These are phyloP conservation scores for Salix caprea DNA, from an alignment of 345 rosid genomes.

Conservation along the genomic window DNA sequence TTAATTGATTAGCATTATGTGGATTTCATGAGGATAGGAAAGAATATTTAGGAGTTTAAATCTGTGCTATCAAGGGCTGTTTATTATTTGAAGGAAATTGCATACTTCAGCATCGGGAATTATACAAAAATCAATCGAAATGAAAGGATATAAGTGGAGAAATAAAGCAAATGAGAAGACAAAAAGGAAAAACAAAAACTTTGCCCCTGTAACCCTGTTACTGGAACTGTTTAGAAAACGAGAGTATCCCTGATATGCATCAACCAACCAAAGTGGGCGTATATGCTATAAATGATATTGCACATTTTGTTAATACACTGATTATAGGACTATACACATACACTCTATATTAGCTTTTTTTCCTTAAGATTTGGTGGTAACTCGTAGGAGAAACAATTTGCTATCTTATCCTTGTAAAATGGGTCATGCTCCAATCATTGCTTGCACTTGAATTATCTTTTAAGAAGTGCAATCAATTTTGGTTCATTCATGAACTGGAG, in stretches of 20 bases:
- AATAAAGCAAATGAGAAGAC: neutral
- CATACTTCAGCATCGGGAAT: neutral
- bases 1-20: neutral
- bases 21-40: neutral
- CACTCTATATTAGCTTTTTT: neutral
- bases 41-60: neutral
- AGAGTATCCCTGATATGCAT: neutral
- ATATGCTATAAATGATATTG: neutral
- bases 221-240: neutral
- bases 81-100: neutral
- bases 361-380: neutral
- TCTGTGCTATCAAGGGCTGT: neutral
- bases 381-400: neutral
- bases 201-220: too few species aligned
- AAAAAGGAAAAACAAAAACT: too few species aligned
- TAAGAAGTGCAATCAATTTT: neutral
- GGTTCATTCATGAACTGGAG: neutral
- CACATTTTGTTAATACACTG: neutral
- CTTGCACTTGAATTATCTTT: neutral
- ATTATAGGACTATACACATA: neutral
- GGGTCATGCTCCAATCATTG: neutral
- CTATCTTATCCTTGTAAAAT: neutral
- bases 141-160: neutral
- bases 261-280: neutral
- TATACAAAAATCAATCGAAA: neutral